These are phyloP conservation scores for Ceratocystis papillata DNA, from an alignment of 2,329 filamentous ascomycete genomes.

Conservation along the genomic window DNA sequence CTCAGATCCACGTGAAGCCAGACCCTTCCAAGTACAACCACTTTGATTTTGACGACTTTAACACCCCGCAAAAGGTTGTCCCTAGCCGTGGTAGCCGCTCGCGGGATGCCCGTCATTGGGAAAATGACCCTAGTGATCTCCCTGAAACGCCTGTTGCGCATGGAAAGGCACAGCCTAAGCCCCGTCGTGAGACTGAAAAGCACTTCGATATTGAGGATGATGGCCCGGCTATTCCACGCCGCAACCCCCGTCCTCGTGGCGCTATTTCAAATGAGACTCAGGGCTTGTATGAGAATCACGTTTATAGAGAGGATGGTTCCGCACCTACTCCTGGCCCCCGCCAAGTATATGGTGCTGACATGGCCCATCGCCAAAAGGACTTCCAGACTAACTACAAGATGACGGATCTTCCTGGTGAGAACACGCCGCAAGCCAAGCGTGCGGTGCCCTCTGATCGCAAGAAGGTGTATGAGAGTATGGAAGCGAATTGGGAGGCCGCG, in stretches of 20 bases:
- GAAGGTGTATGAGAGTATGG: constrained; percentile 65
- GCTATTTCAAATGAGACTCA: constrained; percentile 51
- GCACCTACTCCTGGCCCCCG: constrained; percentile 31
- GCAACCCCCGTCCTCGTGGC: constrained; percentile 50
- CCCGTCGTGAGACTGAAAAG: constrained; percentile 66
- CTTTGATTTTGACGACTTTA: constrained; percentile 64
- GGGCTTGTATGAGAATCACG: constrained; percentile 52
- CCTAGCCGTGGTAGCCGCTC: constrained; percentile 48
- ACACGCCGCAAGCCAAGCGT: constrained; percentile 34
- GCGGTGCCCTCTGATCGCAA: constrained; percentile 48
- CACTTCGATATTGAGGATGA: constrained; percentile 82
- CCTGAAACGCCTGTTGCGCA: constrained; percentile 45
- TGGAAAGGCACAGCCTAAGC: constrained; percentile 46
- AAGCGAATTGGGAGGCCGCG: constrained; percentile 49
- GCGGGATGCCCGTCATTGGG: constrained; percentile 70
- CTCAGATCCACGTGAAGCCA: constrained; percentile 17
- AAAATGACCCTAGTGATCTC: constrained; percentile 46
- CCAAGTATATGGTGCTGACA: constrained; percentile 29
- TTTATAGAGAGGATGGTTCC: constrained; percentile 51
- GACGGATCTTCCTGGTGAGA: constrained; percentile 52
- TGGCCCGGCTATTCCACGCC: constrained; percentile 34
- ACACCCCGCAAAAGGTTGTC: constrained; percentile 64
- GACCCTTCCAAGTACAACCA: constrained; percentile 24
- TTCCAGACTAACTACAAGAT: constrained; percentile 67
- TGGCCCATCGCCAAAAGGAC: constrained; percentile 39